Evolutionary conservation across 2,329 filamentous ascomycete species (phyloP), one percentile per base, ranked within the genome.

Genomic region (Curvularia sp.): DNA sequence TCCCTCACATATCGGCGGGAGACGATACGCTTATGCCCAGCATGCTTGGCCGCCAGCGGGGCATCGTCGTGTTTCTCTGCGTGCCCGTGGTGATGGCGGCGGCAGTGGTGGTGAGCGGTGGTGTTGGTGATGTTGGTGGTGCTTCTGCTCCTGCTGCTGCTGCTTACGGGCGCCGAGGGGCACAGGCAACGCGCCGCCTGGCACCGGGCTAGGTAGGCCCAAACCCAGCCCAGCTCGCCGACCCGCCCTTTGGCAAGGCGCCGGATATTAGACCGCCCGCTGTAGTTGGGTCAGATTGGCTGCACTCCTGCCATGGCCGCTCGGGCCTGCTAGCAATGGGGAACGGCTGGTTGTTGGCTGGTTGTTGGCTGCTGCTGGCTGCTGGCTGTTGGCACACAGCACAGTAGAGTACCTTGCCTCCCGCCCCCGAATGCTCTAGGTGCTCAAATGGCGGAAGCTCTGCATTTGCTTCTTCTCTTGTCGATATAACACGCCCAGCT

Each of bases 201-300:
- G 42, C 54, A 55, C 34, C 15, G 30, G 41, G 48, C 55, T 59
- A 59, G 56, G n/a, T 59, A 59, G 56, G n/a, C 55, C 30, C 27
- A 34, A 47, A 55, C 42, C 39, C 51, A 48, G 46, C 46, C 21
- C 53, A 47, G 19, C 41, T 50, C 50, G 53, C 55, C 55, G 55
- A 58, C 51, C 34, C 38, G 28, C 49, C 36, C 38, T 43, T 38
- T 25, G 18, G 21, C 5, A 42, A 13, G 19, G 21, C 46, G 49
- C 36, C 55, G 51, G 51, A 39, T 36, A n/a, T 21, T 12, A 19
- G 21, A 28, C 49, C 55, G 51, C 39, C 34, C 15, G 41, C 21
- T 15, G n/a, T 27, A 12, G 42, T 36, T 42, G 56, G 50, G 10
- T 36, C 10, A 18, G 41, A 46, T 48, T 18, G 43, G 19, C 43